Evolutionary conservation across 139 green algal genomes (phyloP).

Genomic region (Tetradesmus obliquus): DNA sequence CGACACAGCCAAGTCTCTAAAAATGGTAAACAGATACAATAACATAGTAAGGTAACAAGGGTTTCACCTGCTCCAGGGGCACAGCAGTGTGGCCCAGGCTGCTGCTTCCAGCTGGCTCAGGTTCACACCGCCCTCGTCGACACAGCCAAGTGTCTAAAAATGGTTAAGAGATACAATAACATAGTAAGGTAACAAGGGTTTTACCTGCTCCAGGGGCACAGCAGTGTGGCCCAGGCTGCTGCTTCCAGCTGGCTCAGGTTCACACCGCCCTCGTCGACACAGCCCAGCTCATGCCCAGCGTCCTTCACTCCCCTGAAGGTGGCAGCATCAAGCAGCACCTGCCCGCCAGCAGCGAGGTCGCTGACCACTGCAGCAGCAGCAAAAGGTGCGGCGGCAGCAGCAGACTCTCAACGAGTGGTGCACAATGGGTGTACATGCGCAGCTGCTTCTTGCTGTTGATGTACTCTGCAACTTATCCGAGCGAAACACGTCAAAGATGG

Average conservation of each 20-base stretch:
- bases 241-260: constrained; percentile 37
- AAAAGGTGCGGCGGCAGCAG: neutral
- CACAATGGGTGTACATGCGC: no score
- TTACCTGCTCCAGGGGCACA: constrained; percentile 12
- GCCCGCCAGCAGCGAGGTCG: constrained; percentile 55
- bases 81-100: constrained; percentile 1
- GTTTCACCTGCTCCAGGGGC: neutral
- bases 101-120: neutral
- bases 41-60: no score
- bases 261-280: constrained; percentile 58
- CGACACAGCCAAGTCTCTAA: no score
- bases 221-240: neutral
- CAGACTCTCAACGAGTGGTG: neutral
- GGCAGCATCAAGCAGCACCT: constrained; percentile 56
- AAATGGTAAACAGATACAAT: no score
- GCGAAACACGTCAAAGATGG: no score
- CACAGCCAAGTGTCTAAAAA: no score
- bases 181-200: no score
- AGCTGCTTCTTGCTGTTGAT: no score
- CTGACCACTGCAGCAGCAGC: constrained; percentile 50
- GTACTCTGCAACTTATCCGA: no score
- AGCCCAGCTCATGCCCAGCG: constrained; percentile 50
- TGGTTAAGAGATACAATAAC: no score
- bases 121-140: constrained; percentile 55
- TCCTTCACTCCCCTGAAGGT: constrained; percentile 56